Percentiles rank a stretch among this genome's conserved stretches.
phyloP scores from a whole-genome alignment of 768 basidiomycete species.

The Kwoniella newhampshirensis region DNA sequence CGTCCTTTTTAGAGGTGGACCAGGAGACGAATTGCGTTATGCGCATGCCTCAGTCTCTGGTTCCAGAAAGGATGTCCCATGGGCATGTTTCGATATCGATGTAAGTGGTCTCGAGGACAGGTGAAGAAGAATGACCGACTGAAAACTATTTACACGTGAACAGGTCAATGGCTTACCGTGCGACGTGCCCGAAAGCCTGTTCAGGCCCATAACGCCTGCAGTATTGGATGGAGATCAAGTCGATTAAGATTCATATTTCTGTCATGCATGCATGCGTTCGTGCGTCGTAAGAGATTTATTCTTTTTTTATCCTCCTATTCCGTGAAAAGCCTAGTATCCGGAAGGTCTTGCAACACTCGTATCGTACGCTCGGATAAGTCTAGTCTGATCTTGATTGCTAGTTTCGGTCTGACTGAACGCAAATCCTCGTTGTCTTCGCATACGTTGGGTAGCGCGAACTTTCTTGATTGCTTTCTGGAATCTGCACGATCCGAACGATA shows the following conservation, averaged over 20 bases:
- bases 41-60: conserved; percentile 31
- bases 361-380: conserved; percentile 56
- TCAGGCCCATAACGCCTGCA: background rate
- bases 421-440: conserved; percentile 94
- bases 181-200: conserved; percentile 24
- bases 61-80: conserved; percentile 24
- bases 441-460: conserved; percentile 95
- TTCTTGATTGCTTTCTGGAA: conserved; percentile 99
- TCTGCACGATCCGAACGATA: conserved; percentile 55
- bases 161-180: conserved; percentile 35
- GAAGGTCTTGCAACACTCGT: conserved; percentile 53
- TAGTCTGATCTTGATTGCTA: conserved; percentile 76
- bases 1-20: conserved; percentile 41
- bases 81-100: conserved; percentile 48
- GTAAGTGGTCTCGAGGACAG: conserved; percentile 30
- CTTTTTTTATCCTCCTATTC: background rate
- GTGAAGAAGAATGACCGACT: background rate
- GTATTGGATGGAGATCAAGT: background rate
- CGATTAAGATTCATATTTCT: conserved; percentile 5
- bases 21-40: conserved; percentile 40
- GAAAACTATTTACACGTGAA: background rate
- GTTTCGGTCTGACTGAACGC: conserved; percentile 97
- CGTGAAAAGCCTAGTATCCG: conserved; percentile 38
- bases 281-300: conserved; percentile 2
- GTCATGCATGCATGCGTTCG: conserved; percentile 7